These are phyloP conservation scores for Phaeophleospora eucalypticola DNA, from an alignment of 2,329 filamentous ascomycete species.

Conservation along the genomic window DNA sequence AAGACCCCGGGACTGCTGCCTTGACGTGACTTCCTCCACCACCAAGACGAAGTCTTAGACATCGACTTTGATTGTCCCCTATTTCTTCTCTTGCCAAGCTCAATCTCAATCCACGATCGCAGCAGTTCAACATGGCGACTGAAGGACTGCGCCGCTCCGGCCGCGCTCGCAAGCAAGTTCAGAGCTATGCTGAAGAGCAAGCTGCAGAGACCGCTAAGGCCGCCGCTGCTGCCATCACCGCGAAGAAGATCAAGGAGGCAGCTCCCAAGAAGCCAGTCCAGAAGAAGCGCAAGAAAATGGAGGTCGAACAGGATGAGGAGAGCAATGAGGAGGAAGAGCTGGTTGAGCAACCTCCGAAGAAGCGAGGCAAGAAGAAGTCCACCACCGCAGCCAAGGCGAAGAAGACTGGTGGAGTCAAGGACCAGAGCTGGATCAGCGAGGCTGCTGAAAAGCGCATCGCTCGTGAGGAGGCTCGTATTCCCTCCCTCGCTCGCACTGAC, in stretches of 20 bases:
- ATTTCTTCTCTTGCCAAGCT: neutral
- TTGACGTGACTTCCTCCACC: neutral
- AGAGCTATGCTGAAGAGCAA: conserved; percentile 20
- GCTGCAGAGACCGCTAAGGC: conserved; percentile 11
- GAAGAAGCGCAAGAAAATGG: conserved; percentile 3
- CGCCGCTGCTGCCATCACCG: neutral
- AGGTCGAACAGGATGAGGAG: neutral
- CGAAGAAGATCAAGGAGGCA: neutral
- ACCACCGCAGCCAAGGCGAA: conserved; percentile 6
- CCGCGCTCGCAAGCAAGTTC: conserved; percentile 18
- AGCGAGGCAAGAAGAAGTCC: conserved; percentile 9
- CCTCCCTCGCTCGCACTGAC: conserved; percentile 11
- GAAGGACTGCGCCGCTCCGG: conserved; percentile 16
- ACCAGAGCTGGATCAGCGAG: neutral
- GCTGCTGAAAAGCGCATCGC: conserved; percentile 1
- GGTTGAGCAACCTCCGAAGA: conserved; percentile 7
- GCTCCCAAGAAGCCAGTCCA: conserved; percentile 1
- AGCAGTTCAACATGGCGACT: conserved; percentile 1
- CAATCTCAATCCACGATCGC: neutral
- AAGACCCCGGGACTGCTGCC: neutral
- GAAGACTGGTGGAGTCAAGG: conserved; percentile 1
- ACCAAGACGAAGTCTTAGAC: neutral
- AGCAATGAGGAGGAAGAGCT: conserved; percentile 1
- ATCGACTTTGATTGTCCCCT: neutral
- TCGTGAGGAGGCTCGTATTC: conserved; percentile 6